Conservation (phyloP, 495 filamentous ascomycete genomes). For the Aspergillus funiculosus region DNA sequence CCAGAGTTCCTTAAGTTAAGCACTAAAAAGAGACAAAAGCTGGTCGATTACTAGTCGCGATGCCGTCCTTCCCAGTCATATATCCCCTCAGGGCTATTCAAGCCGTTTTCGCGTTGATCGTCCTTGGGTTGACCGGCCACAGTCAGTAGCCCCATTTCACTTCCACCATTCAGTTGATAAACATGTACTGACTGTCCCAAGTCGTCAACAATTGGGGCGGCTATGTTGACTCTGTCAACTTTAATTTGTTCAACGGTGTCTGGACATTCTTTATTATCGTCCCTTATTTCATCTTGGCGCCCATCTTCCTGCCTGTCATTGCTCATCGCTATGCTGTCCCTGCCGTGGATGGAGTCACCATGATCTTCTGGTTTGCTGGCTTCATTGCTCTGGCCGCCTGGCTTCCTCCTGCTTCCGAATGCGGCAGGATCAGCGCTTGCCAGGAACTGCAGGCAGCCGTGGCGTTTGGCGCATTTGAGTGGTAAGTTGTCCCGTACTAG, state of each 20-base stretch:
- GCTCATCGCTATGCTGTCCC: constrained; percentile 58
- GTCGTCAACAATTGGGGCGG: constrained; percentile 25
- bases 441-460: constrained; percentile 45
- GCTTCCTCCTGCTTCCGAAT: constrained; percentile 43
- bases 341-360: constrained; percentile 63
- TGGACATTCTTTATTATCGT: constrained; percentile 65
- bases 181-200: constrained; percentile 18
- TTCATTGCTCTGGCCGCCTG: constrained; percentile 67
- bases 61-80: constrained; percentile 39
- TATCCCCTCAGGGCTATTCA: constrained; percentile 60
- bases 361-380: constrained; percentile 83
- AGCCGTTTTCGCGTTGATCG: constrained; percentile 59
- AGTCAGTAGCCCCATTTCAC: constrained; percentile 41
- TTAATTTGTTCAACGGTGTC: constrained; percentile 67
- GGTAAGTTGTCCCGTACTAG: constrained; percentile 37
- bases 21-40: not conserved
- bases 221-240: constrained; percentile 46
- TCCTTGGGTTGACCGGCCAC: constrained; percentile 67
- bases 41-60: not conserved
- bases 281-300: constrained; percentile 59
- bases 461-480: constrained; percentile 53
- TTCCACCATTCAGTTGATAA: not conserved
- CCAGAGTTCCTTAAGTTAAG: not conserved
- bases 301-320: constrained; percentile 50
- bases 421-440: constrained; percentile 41